Conservation (phyloP, 1,284 basidiomycete genomes). For the Rhodotorula sp. region DNA sequence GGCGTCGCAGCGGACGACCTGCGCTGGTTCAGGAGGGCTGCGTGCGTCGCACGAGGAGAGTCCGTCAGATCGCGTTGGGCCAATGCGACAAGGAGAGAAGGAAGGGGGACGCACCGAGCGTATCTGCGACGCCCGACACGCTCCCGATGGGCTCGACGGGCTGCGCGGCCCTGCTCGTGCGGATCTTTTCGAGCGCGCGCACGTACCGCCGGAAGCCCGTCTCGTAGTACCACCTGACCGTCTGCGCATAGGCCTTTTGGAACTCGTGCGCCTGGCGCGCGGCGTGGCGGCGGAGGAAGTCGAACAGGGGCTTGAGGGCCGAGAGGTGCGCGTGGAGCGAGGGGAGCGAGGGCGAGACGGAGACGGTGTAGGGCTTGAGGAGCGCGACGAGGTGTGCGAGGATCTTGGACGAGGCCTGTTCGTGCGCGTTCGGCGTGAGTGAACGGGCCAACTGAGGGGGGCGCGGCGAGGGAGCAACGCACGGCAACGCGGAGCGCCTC, state of each 20-base stretch:
- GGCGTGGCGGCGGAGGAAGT: conserved; percentile 81
- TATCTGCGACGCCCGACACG: conserved; percentile 46
- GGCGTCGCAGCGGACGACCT: not conserved
- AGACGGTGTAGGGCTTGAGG: conserved; percentile 76
- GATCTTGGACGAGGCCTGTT: conserved; percentile 80
- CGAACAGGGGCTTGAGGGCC: conserved; percentile 79
- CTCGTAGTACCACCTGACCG: conserved; percentile 89
- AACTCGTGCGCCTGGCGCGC: conserved; percentile 82
- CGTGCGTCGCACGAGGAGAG: not conserved
- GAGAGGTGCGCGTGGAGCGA: conserved; percentile 86
- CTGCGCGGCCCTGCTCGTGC: conserved; percentile 56
- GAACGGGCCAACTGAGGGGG: too few relatives aligned
- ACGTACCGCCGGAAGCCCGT: conserved; percentile 91
- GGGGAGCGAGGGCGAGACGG: conserved; percentile 88
- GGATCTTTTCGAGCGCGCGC: conserved; percentile 73
- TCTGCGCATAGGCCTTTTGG: conserved; percentile 80
- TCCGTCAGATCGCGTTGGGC: not conserved
- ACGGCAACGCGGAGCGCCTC: conserved; percentile 86
- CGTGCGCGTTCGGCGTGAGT: not conserved
- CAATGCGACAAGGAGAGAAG: not conserved
- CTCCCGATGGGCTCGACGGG: conserved; percentile 44
- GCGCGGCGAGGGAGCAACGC: conserved; percentile 43
- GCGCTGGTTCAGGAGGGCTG: conserved; percentile 17
- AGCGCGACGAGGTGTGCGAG: conserved; percentile 81
- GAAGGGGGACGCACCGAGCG: conserved; percentile 10